Percentiles rank a stretch among this genome's conserved stretches.
Conservation (phyloP, 352 stramenopile genomes). For the Phytophthora megakarya region DNA sequence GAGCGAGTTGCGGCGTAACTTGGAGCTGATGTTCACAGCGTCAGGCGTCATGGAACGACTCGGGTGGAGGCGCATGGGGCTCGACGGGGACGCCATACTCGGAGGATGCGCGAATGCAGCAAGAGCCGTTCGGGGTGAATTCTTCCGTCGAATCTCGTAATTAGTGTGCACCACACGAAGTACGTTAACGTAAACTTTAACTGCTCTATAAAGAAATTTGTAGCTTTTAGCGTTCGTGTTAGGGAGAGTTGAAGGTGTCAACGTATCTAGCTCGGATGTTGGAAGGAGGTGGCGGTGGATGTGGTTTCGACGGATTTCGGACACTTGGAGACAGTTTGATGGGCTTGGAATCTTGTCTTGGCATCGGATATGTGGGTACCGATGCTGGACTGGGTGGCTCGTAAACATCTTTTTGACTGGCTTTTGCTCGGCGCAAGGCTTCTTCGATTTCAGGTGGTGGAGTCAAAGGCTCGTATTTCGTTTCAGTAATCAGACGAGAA, state of each 20-base stretch:
- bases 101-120: slow-evolving; percentile 10
- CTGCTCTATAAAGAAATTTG: too few species aligned
- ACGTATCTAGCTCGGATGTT: slow-evolving; percentile 45
- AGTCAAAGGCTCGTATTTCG: slow-evolving; percentile 38
- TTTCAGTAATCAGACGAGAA: slow-evolving; percentile 23
- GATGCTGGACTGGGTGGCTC: slow-evolving; percentile 13
- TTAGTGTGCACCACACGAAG: neutral
- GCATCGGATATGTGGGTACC: slow-evolving; percentile 18
- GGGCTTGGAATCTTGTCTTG: slow-evolving; percentile 25
- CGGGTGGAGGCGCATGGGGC: slow-evolving; percentile 22
- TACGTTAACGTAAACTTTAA: neutral
- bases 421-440: slow-evolving; percentile 43
- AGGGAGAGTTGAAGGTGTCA: slow-evolving; percentile 47
- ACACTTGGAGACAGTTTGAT: slow-evolving; percentile 15
- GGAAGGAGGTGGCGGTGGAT: slow-evolving; percentile 15
- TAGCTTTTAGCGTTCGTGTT: too few species aligned
- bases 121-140: slow-evolving; percentile 21
- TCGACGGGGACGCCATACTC: slow-evolving; percentile 38
- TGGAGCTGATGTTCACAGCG: slow-evolving; percentile 42
- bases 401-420: slow-evolving; percentile 15
- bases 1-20: slow-evolving; percentile 56
- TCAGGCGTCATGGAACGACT: slow-evolving; percentile 22
- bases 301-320: slow-evolving; percentile 23
- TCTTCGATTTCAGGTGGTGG: slow-evolving; percentile 51
- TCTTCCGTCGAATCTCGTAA: slow-evolving; percentile 28